Base-by-base conservation (phyloP, 768 basidiomycete species). In the Termitomyces sp. region DNA sequence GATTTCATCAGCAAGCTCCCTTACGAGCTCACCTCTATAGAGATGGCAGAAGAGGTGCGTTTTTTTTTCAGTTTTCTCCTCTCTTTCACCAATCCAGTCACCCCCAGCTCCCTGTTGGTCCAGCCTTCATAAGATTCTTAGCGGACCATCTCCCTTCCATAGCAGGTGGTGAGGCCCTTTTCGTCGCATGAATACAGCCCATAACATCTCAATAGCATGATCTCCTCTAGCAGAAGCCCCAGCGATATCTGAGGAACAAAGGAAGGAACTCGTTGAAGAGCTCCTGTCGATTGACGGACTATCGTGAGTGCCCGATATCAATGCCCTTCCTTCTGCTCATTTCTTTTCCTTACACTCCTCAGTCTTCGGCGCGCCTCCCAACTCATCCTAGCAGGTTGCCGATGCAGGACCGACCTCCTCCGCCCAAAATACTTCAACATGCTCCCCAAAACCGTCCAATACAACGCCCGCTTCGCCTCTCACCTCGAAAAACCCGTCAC, bases 341-440 rank as follows among this genome's bases (percentile, higher is more conserved):
- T 9, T 8, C 22, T 3, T 9, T 32, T 1, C 42, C 56, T 50
- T 18, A 54, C 48, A 69, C 56, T 79, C 75, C 22, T 65, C 66
- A 57, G 67, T 61, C 18, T 75, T 28, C 22, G 2, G 16, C 45
- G 70, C 22, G 84, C 84, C 9, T 69, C 74, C 39, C 67, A 75
- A n/a, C 76, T 89, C 3, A 76, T 81, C 44, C 75, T 77, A 7
- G 81, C 78, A 6, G 88, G 88, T 4, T 85, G 83, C 61, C 70
- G 57, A 56, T 74, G 75, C 1, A 20, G 82, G 28, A 73, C 71
- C 20, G 79, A 84, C 56, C 70, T 88, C 28, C 66, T 60, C 35
- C 69, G 74, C 7, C 76, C 76, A 7, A 55, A 70, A 51, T 85
- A 75, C 63, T 64, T 71, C 12, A 64, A 66, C n/a, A 67, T 77